These are phyloP conservation scores for Hyaloscypha variabilis DNA, from an alignment of 495 filamentous ascomycete species.

Conservation along the genomic window DNA sequence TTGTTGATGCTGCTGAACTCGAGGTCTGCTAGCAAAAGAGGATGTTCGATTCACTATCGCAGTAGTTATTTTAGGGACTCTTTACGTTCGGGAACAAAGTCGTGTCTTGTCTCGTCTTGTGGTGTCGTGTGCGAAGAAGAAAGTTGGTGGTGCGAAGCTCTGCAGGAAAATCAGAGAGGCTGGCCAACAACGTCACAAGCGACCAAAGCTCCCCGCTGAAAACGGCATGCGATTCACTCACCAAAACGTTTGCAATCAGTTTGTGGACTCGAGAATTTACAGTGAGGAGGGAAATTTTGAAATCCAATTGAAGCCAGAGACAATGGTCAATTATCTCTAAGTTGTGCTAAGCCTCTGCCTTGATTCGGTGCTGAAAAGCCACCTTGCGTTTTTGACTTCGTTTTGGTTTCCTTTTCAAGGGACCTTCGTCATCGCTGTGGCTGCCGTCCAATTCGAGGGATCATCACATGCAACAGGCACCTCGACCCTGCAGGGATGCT, in stretches of 20 bases:
- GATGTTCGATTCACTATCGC: not conserved
- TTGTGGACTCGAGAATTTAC: not conserved
- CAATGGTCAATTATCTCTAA: not conserved
- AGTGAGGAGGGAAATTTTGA: not conserved
- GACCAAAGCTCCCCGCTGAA: constrained; percentile 4
- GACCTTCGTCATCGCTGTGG: constrained; percentile 27
- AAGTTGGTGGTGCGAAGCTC: constrained; percentile 23
- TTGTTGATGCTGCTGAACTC: constrained; percentile 36
- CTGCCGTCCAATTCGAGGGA: constrained; percentile 7
- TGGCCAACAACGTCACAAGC: constrained; percentile 17
- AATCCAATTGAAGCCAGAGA: not conserved
- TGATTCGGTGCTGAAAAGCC: constrained; percentile 22
- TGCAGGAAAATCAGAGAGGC: constrained; percentile 15
- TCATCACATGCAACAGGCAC: constrained; percentile 22
- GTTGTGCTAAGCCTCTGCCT: constrained; percentile 4
- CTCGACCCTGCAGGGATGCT: not conserved
- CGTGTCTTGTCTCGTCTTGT: too few species aligned
- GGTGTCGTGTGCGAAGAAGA: constrained; percentile 24
- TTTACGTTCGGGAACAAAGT: too few species aligned
- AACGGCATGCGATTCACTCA: constrained; percentile 3
- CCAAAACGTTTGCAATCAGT: constrained; percentile 6
- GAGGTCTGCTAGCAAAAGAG: not conserved
- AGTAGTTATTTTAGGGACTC: too few species aligned
- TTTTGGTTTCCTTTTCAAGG: constrained; percentile 16
- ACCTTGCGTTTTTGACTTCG: constrained; percentile 19